Percentiles rank a stretch among this genome's conserved stretches.
Evolutionary conservation across 169 alveolate genomes (phyloP).

Genomic region (Eimeria necatrix): DNA sequence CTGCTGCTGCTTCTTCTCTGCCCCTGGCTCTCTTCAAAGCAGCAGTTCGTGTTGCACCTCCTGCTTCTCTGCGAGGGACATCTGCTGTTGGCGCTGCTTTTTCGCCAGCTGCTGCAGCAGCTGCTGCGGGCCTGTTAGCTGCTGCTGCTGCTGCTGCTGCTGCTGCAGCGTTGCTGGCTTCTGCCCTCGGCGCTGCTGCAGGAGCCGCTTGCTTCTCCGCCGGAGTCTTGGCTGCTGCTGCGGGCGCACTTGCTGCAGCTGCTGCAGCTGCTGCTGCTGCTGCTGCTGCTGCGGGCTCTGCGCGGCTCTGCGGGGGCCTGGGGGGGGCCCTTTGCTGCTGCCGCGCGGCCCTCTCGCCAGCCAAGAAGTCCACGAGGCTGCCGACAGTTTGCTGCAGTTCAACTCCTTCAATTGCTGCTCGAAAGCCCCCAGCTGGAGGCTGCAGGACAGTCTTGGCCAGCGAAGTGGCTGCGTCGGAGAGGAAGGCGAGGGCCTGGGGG

Average conservation of each 20-base stretch:
- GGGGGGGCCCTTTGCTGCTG: not conserved
- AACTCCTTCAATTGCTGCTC: not conserved
- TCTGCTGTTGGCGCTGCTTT: not conserved
- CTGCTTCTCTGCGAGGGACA: not conserved
- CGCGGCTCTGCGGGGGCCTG: not conserved
- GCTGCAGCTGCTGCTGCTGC: not conserved
- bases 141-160: not conserved
- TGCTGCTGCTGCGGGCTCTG: not conserved
- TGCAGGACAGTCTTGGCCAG: not conserved
- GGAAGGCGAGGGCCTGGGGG: not conserved
- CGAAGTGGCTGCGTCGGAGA: not conserved
- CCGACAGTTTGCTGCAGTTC: not conserved
- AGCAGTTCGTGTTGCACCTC: not conserved
- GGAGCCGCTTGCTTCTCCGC: too few species aligned
- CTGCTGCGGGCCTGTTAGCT: not conserved
- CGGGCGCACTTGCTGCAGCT: not conserved
- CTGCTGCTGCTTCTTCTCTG: not conserved
- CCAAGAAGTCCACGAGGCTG: not conserved
- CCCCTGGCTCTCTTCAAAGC: not conserved
- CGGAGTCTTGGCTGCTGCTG: not conserved
- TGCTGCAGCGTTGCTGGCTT: not conserved
- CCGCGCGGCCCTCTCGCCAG: not conserved
- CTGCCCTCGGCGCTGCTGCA: too few species aligned
- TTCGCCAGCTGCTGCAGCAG: not conserved
- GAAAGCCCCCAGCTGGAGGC: not conserved